These are phyloP conservation scores for Hyaloperonospora brassicae DNA, from an alignment of 352 stramenopile genomes.

Conservation along the genomic window DNA sequence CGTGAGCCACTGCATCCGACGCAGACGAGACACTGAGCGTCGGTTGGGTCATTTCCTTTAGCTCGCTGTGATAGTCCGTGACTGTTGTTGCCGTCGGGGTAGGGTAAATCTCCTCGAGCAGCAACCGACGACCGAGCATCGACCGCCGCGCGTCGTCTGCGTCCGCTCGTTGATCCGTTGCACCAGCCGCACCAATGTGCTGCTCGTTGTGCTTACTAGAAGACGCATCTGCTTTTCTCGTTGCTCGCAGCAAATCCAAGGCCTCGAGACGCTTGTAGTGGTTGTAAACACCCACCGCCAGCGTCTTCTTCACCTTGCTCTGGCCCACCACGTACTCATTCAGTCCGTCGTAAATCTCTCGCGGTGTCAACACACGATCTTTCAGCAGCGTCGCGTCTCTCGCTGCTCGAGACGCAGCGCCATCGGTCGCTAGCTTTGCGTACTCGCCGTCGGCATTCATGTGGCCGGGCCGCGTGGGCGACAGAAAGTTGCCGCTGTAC, in stretches of 20 bases:
- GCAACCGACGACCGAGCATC: conserved; percentile 39
- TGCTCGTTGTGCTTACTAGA: conserved; percentile 22
- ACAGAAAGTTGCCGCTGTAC: conserved; percentile 21
- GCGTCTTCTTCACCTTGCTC: conserved; percentile 93
- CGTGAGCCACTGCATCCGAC: neutral
- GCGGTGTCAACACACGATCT: conserved; percentile 78
- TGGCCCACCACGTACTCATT: conserved; percentile 98
- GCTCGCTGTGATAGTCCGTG: conserved; percentile 13
- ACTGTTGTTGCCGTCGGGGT: conserved; percentile 24
- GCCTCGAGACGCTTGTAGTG: conserved; percentile 95
- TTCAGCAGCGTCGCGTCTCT: conserved; percentile 17
- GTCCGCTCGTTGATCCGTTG: conserved; percentile 30
- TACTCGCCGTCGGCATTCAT: conserved; percentile 72
- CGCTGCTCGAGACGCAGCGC: conserved; percentile 27
- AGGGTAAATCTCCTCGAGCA: conserved; percentile 61
- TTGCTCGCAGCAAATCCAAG: conserved; percentile 47
- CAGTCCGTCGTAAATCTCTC: conserved; percentile 90
- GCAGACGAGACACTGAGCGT: conserved; percentile 3
- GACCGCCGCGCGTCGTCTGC: conserved; percentile 25
- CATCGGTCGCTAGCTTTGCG: conserved; percentile 54
- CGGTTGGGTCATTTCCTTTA: conserved; percentile 12
- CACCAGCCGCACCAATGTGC: conserved; percentile 18
- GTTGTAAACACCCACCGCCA: conserved; percentile 95
- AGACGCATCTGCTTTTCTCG: conserved; percentile 33
- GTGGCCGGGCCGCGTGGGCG: conserved; percentile 18